Base-by-base conservation (phyloP, 768 basidiomycete genomes). In the Tricholoma matsutake region DNA sequence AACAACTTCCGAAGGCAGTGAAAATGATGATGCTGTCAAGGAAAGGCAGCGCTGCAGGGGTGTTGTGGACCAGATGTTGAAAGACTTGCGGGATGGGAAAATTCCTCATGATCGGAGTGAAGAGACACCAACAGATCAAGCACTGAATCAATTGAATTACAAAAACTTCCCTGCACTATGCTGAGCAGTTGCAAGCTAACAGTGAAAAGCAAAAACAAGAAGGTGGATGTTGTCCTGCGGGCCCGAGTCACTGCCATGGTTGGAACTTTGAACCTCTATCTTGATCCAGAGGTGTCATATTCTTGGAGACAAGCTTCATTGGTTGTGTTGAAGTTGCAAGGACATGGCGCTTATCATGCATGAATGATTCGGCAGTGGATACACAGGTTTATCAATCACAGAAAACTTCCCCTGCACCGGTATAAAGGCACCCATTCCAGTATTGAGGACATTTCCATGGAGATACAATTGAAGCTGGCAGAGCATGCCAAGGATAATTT, bases 371-470 rank as follows among this genome's bases (percentile, higher is more conserved):
- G 22, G 22, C 22, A 25, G 22, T 25, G 22, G 22, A 25, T 25
- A 1, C 3, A 25, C 22, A 25, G 22, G 3, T 25, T 25, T 25
- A 25, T 25, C 22, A 25, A 25, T 25, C 22, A 25, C 22, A 74
- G 43, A 45, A 45, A 45, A 7, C 43, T 45, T 7, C 43, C 6
- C 43, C 7, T 45, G n/a, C 43, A 45, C 7, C 7, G 43, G 1
- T 45, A 45, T n/a, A 45, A 20, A 45, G 43, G 69, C 75, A 14
- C 64, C 3, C 22, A 25, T 3, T 25, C 22, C 3, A 20, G 73
- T 1, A 71, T 76, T 63, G 73, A 76, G 56, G 73, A 76, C 57
- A 67, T 75, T 59, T 18, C 66, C n/a, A 45, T 45, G 43, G 43
- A 45, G 43, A 29, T 75, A 13, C 62, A 74, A 39, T 61, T 75